Evolutionary conservation across 2,329 filamentous ascomycete genomes (phyloP), one percentile per base, ranked within the genome.

Genomic region (Diaporthe sp.): DNA sequence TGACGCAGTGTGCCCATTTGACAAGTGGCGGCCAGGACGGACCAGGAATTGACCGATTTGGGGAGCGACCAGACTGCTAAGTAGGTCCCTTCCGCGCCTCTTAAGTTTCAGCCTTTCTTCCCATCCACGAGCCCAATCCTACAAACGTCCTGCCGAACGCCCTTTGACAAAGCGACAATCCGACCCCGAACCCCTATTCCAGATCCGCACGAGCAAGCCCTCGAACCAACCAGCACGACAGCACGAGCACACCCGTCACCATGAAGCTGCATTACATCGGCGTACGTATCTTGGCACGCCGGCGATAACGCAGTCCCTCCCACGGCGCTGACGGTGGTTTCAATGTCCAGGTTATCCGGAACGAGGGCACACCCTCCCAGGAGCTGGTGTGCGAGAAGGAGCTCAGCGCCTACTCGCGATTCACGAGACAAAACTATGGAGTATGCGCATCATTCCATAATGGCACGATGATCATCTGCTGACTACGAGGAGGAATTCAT

Each of bases 201-300:
- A 59, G 15, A 61, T 42, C n/a, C 65, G n/a, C 39, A 65, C 71
- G 49, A 75, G 31, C 31, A 31, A 22, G 2, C 51, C 49, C 53
- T 49, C 28, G 65, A 44, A 72, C 62, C 39, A 13, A 67, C 28
- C 28, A 42, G 25, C 55, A 55, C 51, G 46, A 73, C 15, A 53
- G 15, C 46, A 65, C 59, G 58, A 65, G 3, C 37, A 37, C 74
- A 1, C 78, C 79, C 81, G 83, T 83, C 85, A 92, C 80, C 83
- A 95, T 96, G 94, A 95, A 95, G 91, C 87, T 96, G 84, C 89
- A 93, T 84, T 96, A 96, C 86, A 94, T 96, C 82, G 94, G 94
- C 81, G 94, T 96, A 92, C 79, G 92, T 82, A 77, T 71, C 53
- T 77, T 77, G 77, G 78, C 78, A 77, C 76, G 69, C 75, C 75